These are phyloP conservation scores for Apiotrichum porosum DNA, from an alignment of 1,284 basidiomycete genomes.

Conservation along the genomic window DNA sequence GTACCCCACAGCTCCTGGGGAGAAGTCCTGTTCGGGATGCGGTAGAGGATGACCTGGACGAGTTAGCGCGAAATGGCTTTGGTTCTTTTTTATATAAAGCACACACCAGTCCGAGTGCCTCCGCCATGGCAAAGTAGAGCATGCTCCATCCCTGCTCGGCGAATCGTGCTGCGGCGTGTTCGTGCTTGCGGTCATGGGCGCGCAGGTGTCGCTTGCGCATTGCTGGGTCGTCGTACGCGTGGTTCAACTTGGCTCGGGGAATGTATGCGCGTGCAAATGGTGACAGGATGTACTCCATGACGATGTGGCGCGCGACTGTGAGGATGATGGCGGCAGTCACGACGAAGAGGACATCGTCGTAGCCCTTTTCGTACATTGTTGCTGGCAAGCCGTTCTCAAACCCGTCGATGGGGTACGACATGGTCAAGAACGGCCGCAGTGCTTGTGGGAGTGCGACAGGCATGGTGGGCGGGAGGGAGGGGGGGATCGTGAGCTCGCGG, in stretches of 20 bases:
- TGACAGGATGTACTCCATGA: constrained; percentile 66
- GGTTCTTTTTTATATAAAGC: no score
- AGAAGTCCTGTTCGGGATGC: constrained; percentile 66
- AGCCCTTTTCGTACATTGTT: constrained; percentile 59
- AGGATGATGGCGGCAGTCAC: constrained; percentile 69
- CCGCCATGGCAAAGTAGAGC: constrained; percentile 72
- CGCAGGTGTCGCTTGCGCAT: constrained; percentile 3
- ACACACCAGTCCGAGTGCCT: constrained; percentile 77
- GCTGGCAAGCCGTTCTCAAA: constrained; percentile 3
- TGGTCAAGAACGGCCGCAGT: constrained; percentile 61
- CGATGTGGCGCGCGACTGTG: constrained; percentile 69
- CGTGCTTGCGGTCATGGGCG: constrained; percentile 30
- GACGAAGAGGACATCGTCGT: constrained; percentile 65
- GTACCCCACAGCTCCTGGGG: constrained; percentile 69
- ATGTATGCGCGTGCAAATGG: constrained; percentile 47
- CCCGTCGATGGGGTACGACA: constrained; percentile 66
- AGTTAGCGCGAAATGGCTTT: no score
- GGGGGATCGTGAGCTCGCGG: no score
- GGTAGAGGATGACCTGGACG: constrained; percentile 67
- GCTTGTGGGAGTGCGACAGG: constrained; percentile 4
- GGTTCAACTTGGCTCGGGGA: neutral
- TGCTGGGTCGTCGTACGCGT: neutral
- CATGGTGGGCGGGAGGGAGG: neutral
- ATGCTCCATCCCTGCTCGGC: constrained; percentile 92
- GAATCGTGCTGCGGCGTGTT: constrained; percentile 74